Evolutionary conservation across 257 asterid genomes (phyloP).

Genomic region (Salvia hispanica): DNA sequence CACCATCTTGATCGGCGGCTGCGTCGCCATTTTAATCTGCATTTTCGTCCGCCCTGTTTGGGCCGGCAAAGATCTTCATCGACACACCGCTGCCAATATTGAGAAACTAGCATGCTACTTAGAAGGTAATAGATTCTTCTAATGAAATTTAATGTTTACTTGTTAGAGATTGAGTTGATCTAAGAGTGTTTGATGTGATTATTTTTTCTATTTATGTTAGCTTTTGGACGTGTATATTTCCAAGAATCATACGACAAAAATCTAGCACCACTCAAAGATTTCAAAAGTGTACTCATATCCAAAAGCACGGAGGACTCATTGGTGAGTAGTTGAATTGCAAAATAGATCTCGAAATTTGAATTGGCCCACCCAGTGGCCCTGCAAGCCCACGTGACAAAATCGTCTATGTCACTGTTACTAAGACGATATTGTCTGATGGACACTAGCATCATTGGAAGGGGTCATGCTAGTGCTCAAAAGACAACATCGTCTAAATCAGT

Average conservation of each 20-base stretch:
- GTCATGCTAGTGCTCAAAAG: too few relatives aligned
- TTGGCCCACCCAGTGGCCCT: too few relatives aligned
- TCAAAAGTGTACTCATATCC: slow-evolving; percentile 53
- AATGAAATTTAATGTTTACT: not conserved
- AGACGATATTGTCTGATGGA: too few relatives aligned
- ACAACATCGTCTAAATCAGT: too few relatives aligned
- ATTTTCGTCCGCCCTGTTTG: slow-evolving; percentile 60
- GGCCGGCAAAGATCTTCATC: slow-evolving; percentile 80
- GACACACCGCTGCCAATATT: slow-evolving; percentile 51
- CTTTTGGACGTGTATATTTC: slow-evolving; percentile 56
- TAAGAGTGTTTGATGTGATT: not conserved
- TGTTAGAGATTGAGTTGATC: not conserved
- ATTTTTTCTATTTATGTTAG: slow-evolving; percentile 30
- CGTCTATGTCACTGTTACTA: too few relatives aligned
- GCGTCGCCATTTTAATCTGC: slow-evolving; percentile 42
- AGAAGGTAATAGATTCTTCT: slow-evolving; percentile 43
- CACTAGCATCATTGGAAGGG: too few relatives aligned
- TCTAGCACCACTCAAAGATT: slow-evolving; percentile 35
- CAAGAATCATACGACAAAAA: slow-evolving; percentile 32
- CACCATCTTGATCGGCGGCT: slow-evolving; percentile 63
- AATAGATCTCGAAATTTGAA: too few relatives aligned
- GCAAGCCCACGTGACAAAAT: too few relatives aligned
- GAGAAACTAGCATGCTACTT: slow-evolving; percentile 61
- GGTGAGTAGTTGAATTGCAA: slow-evolving; percentile 38
- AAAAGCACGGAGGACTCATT: slow-evolving; percentile 54